Conservation (phyloP, 306 rosid species). For the Crotalaria pallida region DNA sequence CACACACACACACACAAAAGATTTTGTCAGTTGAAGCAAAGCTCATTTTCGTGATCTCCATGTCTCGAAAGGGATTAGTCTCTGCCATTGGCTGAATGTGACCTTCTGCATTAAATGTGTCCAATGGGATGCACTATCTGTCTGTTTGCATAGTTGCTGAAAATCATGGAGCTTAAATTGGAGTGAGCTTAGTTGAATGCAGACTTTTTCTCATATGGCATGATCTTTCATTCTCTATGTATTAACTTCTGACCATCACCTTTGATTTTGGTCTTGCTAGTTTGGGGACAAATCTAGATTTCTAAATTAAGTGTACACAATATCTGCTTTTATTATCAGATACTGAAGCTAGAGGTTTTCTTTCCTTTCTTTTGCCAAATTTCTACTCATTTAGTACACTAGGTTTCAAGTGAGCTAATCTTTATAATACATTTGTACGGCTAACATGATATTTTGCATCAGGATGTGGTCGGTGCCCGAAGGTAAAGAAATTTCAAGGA, state of each 20-base stretch:
- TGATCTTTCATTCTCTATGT: neutral
- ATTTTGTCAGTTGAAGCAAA: too few relatives aligned
- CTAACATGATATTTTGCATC: constrained; percentile 26
- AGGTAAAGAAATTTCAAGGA: constrained; percentile 39
- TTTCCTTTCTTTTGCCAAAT: neutral
- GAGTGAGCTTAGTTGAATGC: neutral
- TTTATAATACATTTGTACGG: constrained; percentile 7
- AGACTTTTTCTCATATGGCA: neutral
- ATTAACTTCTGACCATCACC: neutral
- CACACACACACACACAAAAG: too few relatives aligned
- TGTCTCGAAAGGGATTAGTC: too few relatives aligned
- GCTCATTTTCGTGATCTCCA: too few relatives aligned
- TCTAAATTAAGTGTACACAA: constrained; percentile 2
- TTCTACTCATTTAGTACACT: neutral
- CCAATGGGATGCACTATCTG: neutral
- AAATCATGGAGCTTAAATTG: neutral
- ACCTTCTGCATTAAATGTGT: neutral
- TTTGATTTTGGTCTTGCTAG: neutral
- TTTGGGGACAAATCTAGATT: neutral
- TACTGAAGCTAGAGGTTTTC: neutral
- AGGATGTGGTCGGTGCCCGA: constrained; percentile 71
- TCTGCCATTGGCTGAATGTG: neutral
- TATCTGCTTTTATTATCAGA: constrained; percentile 11
- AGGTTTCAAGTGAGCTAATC: constrained; percentile 8
- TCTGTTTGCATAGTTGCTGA: neutral